Evolutionary conservation across 1,284 basidiomycete species (phyloP), one percentile per base, ranked within the genome.

Genomic region (Sporisorium scitamineum): DNA sequence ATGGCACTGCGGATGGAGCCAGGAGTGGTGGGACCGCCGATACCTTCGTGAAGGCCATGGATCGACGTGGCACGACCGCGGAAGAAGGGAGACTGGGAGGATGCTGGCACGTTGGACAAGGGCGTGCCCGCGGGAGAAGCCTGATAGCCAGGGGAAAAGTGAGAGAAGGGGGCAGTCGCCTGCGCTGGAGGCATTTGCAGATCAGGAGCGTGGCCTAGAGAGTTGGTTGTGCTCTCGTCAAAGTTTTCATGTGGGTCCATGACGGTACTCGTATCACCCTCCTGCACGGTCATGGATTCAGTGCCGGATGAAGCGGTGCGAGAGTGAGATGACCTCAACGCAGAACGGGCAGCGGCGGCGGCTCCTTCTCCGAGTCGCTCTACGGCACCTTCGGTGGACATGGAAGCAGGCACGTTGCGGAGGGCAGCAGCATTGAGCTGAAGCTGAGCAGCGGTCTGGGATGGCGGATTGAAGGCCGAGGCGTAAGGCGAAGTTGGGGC

Each of bases 101-200:
- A n/a, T 16, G 53, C 24, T 5, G 68, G 63, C 22, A 55, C 22
- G 37, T 16, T 58, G 5, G 69, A 61, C 24, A 54, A 8, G 5
- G 73, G 61, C 9, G 64, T 76, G 1, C 58, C 76, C 5, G 63
- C 60, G 8, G 66, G 47, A 16, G 68, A 65, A 11, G 59, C 45
- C 7, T 63, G 50, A 51, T 63, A 53, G 45, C 57, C 50, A 1
- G 66, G 67, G 8, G 61, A 45, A 58, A 80, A 78, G 54, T 81
- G 68, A 4, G 73, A 58, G 48, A 82, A 82, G 44, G 80, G 79
- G 3, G 78, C 79, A 1, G 68, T 20, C 13, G 74, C 80, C 50
- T 81, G 78, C 10, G 80, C 78, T 29, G 79, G 74, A 26, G 80
- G 80, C 64, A 82, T 79, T 27, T 72, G 70, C 1, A 82, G 58